Conservation (phyloP, 495 filamentous ascomycete genomes). For the Lichina pygmaea region DNA sequence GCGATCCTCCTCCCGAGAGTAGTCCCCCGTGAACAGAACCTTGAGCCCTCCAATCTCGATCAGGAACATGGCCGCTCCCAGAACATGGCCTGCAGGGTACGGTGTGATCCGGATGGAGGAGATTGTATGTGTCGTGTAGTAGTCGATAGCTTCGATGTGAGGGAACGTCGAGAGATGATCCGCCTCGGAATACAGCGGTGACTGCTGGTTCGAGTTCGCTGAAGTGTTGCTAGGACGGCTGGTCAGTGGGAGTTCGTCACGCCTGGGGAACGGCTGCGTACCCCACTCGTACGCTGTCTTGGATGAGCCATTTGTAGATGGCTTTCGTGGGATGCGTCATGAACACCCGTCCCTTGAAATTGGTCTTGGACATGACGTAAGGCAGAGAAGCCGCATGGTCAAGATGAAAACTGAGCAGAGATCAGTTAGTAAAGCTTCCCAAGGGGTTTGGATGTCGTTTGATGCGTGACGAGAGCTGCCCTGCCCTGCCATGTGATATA, state of each 20-base stretch:
- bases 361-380: slow-evolving; percentile 91
- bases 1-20: slow-evolving; percentile 77
- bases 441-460: not conserved
- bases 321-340: slow-evolving; percentile 98
- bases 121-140: slow-evolving; percentile 90
- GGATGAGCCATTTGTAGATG: slow-evolving; percentile 98
- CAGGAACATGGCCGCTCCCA: slow-evolving; percentile 96
- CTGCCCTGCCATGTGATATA: too few relatives aligned
- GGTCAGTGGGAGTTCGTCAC: not conserved
- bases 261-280: slow-evolving; percentile 6
- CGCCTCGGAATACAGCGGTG: slow-evolving; percentile 73
- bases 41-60: slow-evolving; percentile 90
- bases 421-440: not conserved
- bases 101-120: slow-evolving; percentile 90
- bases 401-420: slow-evolving; percentile 55
- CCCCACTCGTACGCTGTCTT: slow-evolving; percentile 78
- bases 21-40: slow-evolving; percentile 92
- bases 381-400: slow-evolving; percentile 92
- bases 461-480: not conserved
- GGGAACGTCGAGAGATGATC: slow-evolving; percentile 84
- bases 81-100: slow-evolving; percentile 85
- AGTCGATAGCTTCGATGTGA: slow-evolving; percentile 88
- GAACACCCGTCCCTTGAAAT: slow-evolving; percentile 87
- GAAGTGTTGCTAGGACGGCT: slow-evolving; percentile 23
- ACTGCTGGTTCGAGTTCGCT: slow-evolving; percentile 42